Evolutionary conservation across 495 filamentous ascomycete species (phyloP).

Genomic region (Polyplosphaeria fusca): DNA sequence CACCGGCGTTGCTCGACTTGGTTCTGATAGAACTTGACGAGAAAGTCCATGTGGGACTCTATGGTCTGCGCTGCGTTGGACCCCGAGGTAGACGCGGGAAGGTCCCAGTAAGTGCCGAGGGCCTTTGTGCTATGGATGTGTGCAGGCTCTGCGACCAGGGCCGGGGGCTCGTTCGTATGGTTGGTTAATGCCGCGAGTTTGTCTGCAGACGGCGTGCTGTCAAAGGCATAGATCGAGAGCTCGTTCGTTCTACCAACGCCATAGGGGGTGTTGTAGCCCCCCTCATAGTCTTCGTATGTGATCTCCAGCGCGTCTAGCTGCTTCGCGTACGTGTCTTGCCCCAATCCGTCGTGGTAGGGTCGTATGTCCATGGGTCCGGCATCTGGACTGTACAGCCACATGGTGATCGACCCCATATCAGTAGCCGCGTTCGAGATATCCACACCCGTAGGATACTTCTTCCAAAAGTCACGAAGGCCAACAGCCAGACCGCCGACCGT

Average conservation of each 20-base stretch:
- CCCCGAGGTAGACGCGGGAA: background rate
- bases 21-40: conserved; percentile 6
- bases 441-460: conserved; percentile 18
- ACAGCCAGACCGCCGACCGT: conserved; percentile 14
- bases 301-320: conserved; percentile 16
- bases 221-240: conserved; percentile 15
- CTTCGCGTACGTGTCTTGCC: conserved; percentile 15
- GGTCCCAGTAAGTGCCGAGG: conserved; percentile 10
- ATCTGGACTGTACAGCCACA: conserved; percentile 15
- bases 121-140: conserved; percentile 2
- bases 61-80: background rate
- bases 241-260: conserved; percentile 15
- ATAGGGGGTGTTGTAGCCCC: conserved; percentile 17
- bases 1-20: conserved; percentile 18
- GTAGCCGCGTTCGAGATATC: conserved; percentile 12
- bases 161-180: conserved; percentile 12
- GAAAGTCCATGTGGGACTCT: conserved; percentile 16
- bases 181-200: conserved; percentile 3
- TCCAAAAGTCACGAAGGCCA: conserved; percentile 21
- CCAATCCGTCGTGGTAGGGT: conserved; percentile 16
- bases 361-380: conserved; percentile 12
- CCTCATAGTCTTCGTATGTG: conserved; percentile 15
- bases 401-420: conserved; percentile 6
- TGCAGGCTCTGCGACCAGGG: conserved; percentile 12
- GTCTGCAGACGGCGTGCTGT: conserved; percentile 13